Conservation (phyloP, 2,329 filamentous ascomycete species). For the Cucurbitaria berberidis region DNA sequence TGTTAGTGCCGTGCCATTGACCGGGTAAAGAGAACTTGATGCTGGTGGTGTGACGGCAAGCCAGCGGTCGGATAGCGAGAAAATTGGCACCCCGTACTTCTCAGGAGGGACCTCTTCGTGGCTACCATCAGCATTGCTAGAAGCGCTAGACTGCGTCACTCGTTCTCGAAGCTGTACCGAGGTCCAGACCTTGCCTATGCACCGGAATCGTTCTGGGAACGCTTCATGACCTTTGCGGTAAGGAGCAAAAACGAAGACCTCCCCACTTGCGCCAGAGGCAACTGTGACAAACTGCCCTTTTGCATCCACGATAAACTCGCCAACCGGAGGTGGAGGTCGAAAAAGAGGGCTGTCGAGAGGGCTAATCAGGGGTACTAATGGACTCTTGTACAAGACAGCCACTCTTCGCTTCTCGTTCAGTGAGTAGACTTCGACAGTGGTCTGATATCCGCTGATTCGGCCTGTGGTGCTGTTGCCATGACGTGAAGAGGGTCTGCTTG, state of each 20-base stretch:
- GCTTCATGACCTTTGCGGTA: constrained; percentile 36
- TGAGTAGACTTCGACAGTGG: constrained; percentile 87
- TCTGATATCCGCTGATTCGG: constrained; percentile 73
- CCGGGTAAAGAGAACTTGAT: constrained; percentile 72
- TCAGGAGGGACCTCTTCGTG: constrained; percentile 40
- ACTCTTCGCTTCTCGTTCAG: constrained; percentile 75
- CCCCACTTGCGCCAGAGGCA: constrained; percentile 81
- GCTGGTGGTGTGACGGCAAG: constrained; percentile 76
- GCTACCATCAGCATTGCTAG: constrained; percentile 45
- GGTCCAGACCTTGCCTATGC: constrained; percentile 92
- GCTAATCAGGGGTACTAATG: constrained; percentile 65
- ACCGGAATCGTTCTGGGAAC: constrained; percentile 59
- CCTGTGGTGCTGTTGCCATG: constrained; percentile 32
- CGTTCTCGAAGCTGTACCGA: constrained; percentile 66
- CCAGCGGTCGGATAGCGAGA: constrained; percentile 75
- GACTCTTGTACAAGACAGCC: constrained; percentile 74
- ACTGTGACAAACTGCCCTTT: constrained; percentile 75
- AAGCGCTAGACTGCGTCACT: constrained; percentile 40
- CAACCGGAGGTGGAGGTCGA: constrained; percentile 71
- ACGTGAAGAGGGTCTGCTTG: constrained; percentile 43
- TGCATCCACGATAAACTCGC: constrained; percentile 75
- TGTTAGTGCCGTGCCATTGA: constrained; percentile 69
- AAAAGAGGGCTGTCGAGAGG: constrained; percentile 67
- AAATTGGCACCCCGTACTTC: constrained; percentile 65
- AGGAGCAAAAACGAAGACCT: constrained; percentile 75